Conservation (phyloP, 192 early-diverging fungal species). For the Umbelopsis ramanniana region DNA sequence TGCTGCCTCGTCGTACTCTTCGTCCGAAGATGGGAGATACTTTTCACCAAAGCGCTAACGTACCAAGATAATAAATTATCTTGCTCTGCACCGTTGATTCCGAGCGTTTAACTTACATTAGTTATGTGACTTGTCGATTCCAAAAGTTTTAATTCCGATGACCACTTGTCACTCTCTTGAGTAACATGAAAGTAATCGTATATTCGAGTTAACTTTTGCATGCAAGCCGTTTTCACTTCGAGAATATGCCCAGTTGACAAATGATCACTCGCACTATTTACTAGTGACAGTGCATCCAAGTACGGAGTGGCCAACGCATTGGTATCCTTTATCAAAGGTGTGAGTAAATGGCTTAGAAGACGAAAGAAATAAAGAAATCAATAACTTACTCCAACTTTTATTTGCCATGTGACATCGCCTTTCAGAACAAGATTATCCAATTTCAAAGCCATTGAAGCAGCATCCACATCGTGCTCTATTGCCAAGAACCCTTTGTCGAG, state of each 20-base stretch:
- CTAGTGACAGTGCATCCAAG: not conserved
- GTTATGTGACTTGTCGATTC: too few species aligned
- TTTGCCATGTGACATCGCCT: constrained; percentile 4
- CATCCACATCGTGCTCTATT: not conserved
- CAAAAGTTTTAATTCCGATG: not conserved
- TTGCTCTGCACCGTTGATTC: not conserved
- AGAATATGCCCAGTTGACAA: not conserved
- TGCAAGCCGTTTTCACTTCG: not conserved
- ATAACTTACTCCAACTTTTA: not conserved
- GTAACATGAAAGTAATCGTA: not conserved
- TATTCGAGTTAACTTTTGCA: not conserved
- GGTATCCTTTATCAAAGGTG: not conserved
- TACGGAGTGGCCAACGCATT: not conserved
- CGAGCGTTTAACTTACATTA: not conserved
- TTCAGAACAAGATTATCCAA: not conserved
- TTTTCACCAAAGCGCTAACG: not conserved
- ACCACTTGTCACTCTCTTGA: not conserved
- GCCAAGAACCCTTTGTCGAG: not conserved
- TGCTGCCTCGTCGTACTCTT: not conserved
- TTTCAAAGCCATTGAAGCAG: not conserved
- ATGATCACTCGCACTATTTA: not conserved
- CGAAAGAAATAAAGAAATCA: not conserved
- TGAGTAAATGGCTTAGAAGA: not conserved
- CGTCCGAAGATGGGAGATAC: not conserved
- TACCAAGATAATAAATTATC: not conserved